Evolutionary conservation across 1,139 yeast species (phyloP).

Genomic region (Pneumocystis carinii): DNA sequence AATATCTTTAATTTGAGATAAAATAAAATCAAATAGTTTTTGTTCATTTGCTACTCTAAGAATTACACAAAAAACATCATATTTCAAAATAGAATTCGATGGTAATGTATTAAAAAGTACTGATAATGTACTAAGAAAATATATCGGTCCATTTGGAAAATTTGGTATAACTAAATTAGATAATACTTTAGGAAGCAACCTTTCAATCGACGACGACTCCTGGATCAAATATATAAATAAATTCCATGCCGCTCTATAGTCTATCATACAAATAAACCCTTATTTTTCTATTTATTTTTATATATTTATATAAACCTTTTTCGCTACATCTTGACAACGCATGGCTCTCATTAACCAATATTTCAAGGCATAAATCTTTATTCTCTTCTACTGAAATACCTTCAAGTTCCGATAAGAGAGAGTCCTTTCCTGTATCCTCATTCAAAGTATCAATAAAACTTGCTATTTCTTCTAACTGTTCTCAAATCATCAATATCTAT

Average conservation of each 20-base stretch:
- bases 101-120: conserved; percentile 30
- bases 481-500: neutral
- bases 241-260: conserved; percentile 31
- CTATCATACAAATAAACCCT: conserved; percentile 13
- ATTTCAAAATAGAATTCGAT: conserved; percentile 21
- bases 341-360: conserved; percentile 23
- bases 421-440: conserved; percentile 18
- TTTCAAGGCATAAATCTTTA: conserved; percentile 22
- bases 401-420: conserved; percentile 15
- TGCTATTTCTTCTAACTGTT: conserved; percentile 23
- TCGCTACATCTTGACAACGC: conserved; percentile 25
- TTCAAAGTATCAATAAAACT: conserved; percentile 26
- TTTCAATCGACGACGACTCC: conserved; percentile 23
- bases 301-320: conserved; percentile 12
- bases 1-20: conserved; percentile 27
- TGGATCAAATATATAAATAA: conserved; percentile 26
- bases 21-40: conserved; percentile 23
- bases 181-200: conserved; percentile 23
- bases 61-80: conserved; percentile 24
- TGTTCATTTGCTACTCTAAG: conserved; percentile 24
- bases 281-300: too few relatives aligned
- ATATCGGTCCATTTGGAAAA: conserved; percentile 18
- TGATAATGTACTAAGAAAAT: conserved; percentile 25
- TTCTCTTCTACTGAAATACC: conserved; percentile 18
- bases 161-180: conserved; percentile 20